Base-by-base conservation (phyloP, 2,329 filamentous ascomycete genomes). In the Colletotrichum endophyticum region DNA sequence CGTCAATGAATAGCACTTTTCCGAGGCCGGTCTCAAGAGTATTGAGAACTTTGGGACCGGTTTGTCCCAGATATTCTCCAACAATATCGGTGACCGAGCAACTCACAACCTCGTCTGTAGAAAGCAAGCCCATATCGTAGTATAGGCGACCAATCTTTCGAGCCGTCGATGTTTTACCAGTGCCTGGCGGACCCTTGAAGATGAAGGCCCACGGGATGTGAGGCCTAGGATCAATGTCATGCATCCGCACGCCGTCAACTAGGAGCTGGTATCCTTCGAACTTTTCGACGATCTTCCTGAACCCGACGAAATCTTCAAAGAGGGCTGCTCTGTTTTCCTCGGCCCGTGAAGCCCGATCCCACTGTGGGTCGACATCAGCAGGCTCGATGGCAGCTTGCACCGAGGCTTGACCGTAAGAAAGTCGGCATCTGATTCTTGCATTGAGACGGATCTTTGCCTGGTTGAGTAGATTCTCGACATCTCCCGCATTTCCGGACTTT, bases 401-500 rank as follows among this genome's bases (percentile, higher is more conserved):
- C 9, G 78, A 28, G 6, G 59, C 25, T 15, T 15, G 30, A 8
- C 30, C 70, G 19, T 27, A 13, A 16, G 32, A 5, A 11, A n/a
- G 39, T 25, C 4, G 12, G 34, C 34, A 28, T 53, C 28, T 62
- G n/a, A 70, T 56, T 64, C 68, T 57, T 5, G 27, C 27, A n/a
- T 22, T 44, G 6, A 62, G 22, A 8, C 27, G 57, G 12, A 71
- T 13, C 5, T 64, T 71, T 15, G 68, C 27, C 8, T 80, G 79
- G 68, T 88, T 85, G 4, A 92, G 82, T 1, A 92, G 79, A 32
- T 88, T 92, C 66, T 93, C 91, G 4, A 94, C 87, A 72, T 92
- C 91, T 2, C 92, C 91, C 12, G 88, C 92, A 79, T 94, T 94
- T 0, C 91, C 91, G 81, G 93, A 93, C 76, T 92, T 88, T 1